Base-by-base conservation (phyloP, 2,329 filamentous ascomycete genomes). In the Fusarium duplospermum region DNA sequence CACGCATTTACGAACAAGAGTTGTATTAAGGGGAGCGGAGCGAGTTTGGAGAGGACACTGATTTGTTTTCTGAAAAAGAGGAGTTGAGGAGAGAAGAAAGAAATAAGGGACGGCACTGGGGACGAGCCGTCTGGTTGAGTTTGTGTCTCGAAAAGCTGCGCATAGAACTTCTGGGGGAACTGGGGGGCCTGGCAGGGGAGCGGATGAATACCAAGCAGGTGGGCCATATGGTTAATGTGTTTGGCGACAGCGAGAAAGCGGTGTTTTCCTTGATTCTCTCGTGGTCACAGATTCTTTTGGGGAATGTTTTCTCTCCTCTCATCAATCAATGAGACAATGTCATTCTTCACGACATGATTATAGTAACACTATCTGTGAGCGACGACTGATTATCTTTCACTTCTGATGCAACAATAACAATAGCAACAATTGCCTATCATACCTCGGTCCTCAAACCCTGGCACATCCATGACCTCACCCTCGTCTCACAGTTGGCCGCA, bases 191-290 rank as follows among this genome's bases (percentile, higher is more conserved):
- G 64, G n/a, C 47, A 61, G 42, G 59, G 60, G 59, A 67, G 29
- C 56, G 47, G 70, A 56, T 58, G 54, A 52, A 71, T 71, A 68
- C 57, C 70, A 70, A 70, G 69, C 70, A 67, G 31, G 24, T 52
- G 60, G 59, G 56, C 60, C 33, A 69, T 56, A 57, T 61, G 68
- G 73, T 73, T 69, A 60, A 73, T 76, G 59, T 69, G 59, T 72
- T 73, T 67, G 66, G 63, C 67, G 69, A 66, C 62, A 69, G 74
- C 70, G 67, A 78, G 65, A 74, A 71, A 72, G 69, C 56, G 72
- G 73, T 72, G 63, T 67, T 68, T 33, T 69, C 24, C 61, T 66
- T 66, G 56, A 58, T 70, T 70, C 61, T 76, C 66, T 73, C 63
- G 47, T 68, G 63, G 61, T 72, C 27, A 66, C 67, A 75, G 64